Percentiles rank a stretch among this genome's conserved stretches.
These are phyloP conservation scores for Moesziomyces sp. DNA, from an alignment of 1,284 basidiomycete genomes.

Conservation along the genomic window DNA sequence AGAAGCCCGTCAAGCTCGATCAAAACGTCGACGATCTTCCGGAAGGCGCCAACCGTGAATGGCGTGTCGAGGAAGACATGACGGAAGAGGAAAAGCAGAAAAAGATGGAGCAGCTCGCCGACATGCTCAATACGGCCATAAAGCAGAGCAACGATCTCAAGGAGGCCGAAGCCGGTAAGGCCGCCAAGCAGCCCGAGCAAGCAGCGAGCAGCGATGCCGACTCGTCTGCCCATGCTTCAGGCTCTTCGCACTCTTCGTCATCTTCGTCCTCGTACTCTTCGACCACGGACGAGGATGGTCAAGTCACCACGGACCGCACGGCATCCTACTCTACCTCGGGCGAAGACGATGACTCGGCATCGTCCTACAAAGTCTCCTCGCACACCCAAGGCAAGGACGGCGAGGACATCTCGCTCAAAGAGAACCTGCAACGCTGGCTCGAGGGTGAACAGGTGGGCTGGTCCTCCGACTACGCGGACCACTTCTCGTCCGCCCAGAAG, in stretches of 20 bases:
- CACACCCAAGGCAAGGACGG: slow-evolving; percentile 3
- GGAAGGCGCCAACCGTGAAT: slow-evolving; percentile 29
- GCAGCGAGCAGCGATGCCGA: slow-evolving; percentile 10
- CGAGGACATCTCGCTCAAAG: slow-evolving; percentile 37
- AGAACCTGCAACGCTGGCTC: slow-evolving; percentile 53
- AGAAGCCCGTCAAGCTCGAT: slow-evolving; percentile 33
- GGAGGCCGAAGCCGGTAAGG: slow-evolving; percentile 6
- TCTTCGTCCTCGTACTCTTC: slow-evolving; percentile 41
- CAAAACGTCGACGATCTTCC: slow-evolving; percentile 29
- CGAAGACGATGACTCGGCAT: slow-evolving; percentile 12
- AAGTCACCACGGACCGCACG: slow-evolving; percentile 21
- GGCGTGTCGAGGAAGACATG: slow-evolving; percentile 47
- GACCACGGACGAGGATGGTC: slow-evolving; percentile 28
- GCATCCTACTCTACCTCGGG: slow-evolving; percentile 36
- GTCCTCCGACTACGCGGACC: slow-evolving; percentile 39
- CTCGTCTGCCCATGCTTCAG: slow-evolving; percentile 4
- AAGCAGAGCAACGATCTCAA: slow-evolving; percentile 26
- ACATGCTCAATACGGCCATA: slow-evolving; percentile 46
- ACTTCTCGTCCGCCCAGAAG: slow-evolving; percentile 47
- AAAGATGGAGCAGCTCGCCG: slow-evolving; percentile 46
- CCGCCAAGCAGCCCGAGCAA: not conserved
- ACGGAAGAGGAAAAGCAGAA: slow-evolving; percentile 31
- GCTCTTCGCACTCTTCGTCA: slow-evolving; percentile 23
- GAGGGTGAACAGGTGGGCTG: slow-evolving; percentile 56
- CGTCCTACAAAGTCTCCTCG: slow-evolving; percentile 33